These are phyloP conservation scores for Paspalum vaginatum DNA, from an alignment of 176 grass and related monocot genomes.

Conservation along the genomic window DNA sequence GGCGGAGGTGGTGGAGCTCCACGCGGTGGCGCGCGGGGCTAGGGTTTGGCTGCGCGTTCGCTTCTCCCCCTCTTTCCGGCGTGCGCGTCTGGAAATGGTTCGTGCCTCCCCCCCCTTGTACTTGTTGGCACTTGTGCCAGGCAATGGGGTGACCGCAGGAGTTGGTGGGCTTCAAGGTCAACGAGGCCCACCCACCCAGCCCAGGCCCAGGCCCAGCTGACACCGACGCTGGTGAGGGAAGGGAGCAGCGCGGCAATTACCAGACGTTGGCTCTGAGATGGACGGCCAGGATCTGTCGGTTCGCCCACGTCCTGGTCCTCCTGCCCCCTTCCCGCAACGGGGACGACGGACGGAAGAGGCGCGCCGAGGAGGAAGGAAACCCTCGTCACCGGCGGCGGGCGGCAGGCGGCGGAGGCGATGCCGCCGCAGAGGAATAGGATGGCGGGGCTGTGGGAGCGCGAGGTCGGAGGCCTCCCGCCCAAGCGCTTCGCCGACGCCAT, in stretches of 20 bases:
- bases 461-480: slow-evolving; percentile 52
- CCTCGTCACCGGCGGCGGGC: neutral
- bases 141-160: neutral
- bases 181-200: neutral
- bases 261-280: neutral
- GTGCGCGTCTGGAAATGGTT: neutral
- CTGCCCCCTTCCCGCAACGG: neutral
- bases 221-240: neutral
- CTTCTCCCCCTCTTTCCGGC: neutral
- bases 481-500: slow-evolving; percentile 45
- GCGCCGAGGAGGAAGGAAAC: neutral
- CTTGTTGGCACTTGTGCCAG: neutral
- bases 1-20: neutral
- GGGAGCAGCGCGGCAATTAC: neutral
- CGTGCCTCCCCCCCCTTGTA: no score
- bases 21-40: slow-evolving; percentile 2
- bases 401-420: slow-evolving; percentile 20
- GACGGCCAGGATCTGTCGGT: neutral
- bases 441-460: slow-evolving; percentile 52
- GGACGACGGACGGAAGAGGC: neutral
- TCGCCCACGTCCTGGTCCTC: neutral
- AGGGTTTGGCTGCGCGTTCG: slow-evolving; percentile 44
- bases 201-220: neutral
- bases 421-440: slow-evolving; percentile 34
- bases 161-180: slow-evolving; percentile 7